Percentiles rank a stretch among this genome's conserved stretches.
Conservation (phyloP, 139 green algal genomes). For the Coelastrella sp. region DNA sequence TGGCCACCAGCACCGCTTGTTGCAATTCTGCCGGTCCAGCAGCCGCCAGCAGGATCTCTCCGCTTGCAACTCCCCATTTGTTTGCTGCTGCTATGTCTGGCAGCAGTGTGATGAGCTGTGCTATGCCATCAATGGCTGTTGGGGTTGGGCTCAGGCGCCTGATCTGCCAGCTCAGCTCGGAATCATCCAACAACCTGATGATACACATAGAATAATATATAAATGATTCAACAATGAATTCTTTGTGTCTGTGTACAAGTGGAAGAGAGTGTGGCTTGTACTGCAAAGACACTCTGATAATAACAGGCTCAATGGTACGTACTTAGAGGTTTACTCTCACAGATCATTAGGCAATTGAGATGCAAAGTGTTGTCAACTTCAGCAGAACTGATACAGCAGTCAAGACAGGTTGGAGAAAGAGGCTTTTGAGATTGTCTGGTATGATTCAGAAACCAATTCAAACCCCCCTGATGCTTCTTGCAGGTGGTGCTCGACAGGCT, state of each 20-base stretch:
- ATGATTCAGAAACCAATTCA: too few species aligned
- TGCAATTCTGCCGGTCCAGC: not conserved
- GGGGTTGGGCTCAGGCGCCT: not conserved
- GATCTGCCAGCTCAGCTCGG: constrained; percentile 6
- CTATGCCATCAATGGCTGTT: constrained; percentile 18
- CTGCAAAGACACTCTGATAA: too few species aligned
- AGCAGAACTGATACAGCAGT: too few species aligned
- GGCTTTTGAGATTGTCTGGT: too few species aligned
- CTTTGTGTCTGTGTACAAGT: not conserved
- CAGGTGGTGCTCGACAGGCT: too few species aligned
- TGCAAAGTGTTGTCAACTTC: too few species aligned
- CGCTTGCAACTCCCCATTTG: not conserved
- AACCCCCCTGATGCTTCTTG: too few species aligned
- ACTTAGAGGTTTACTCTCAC: too few species aligned
- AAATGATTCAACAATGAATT: not conserved
- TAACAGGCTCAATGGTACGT: too few species aligned
- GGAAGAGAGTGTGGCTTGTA: too few species aligned
- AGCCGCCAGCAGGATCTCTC: not conserved
- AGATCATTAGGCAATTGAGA: too few species aligned
- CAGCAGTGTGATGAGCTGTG: constrained; percentile 14
- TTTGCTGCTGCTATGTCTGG: not conserved
- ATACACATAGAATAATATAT: not conserved
- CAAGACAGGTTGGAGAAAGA: too few species aligned
- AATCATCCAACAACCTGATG: constrained; percentile 19
- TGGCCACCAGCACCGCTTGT: constrained; percentile 16